These are phyloP conservation scores for Capsicum rhomboideum DNA, from an alignment of 257 asterid genomes.

Conservation along the genomic window DNA sequence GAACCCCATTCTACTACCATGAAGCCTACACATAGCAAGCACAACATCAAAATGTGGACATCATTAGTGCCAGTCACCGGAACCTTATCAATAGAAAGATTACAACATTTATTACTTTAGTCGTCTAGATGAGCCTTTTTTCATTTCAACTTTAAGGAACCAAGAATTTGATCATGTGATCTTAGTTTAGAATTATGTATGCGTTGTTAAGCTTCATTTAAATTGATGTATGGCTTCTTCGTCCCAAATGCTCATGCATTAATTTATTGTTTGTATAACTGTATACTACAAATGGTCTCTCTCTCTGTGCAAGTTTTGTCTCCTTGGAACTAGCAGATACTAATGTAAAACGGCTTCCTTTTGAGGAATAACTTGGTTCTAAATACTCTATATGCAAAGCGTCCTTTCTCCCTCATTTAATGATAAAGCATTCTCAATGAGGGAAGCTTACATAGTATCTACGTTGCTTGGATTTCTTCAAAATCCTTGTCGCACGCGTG, in stretches of 20 bases:
- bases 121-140: background rate
- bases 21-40: slow-evolving; percentile 68
- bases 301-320: background rate
- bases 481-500: background rate
- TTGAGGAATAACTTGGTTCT: background rate
- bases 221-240: background rate
- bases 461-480: background rate
- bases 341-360: background rate
- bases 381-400: background rate
- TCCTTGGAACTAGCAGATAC: background rate
- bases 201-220: background rate
- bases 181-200: background rate
- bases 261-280: background rate
- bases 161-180: background rate
- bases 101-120: background rate
- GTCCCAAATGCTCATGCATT: background rate
- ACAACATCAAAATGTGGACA: slow-evolving; percentile 50
- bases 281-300: background rate
- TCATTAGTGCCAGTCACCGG: slow-evolving; percentile 7
- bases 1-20: slow-evolving; percentile 62
- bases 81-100: slow-evolving; percentile 19
- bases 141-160: background rate
- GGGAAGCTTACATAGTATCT: background rate
- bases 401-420: background rate
- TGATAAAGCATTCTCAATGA: background rate